These are phyloP conservation scores for Bacidia rubella DNA, from an alignment of 495 filamentous ascomycete species.

Conservation along the genomic window DNA sequence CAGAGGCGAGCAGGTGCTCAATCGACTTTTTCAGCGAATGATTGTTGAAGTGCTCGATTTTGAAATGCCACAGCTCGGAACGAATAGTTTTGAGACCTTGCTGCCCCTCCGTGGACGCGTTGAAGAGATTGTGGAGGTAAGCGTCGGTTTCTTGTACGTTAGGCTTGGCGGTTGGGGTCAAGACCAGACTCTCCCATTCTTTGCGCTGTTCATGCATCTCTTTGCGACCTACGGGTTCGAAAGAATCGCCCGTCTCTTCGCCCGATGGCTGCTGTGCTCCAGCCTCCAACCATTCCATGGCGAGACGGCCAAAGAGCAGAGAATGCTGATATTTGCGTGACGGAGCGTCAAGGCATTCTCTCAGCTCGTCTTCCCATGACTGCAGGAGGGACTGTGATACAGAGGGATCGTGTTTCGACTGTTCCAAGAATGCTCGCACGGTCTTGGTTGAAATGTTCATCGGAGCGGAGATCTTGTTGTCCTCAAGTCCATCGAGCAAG, in stretches of 20 bases:
- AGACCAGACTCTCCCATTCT: conserved; percentile 25
- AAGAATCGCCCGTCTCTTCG: conserved; percentile 14
- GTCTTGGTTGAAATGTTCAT: conserved; percentile 15
- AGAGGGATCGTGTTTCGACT: conserved; percentile 29
- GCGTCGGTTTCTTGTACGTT: conserved; percentile 15
- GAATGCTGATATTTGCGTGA: conserved; percentile 40
- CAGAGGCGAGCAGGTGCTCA: conserved; percentile 34
- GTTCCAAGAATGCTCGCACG: conserved; percentile 28
- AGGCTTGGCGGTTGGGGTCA: conserved; percentile 11
- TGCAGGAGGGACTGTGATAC: conserved; percentile 23
- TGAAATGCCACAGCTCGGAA: conserved; percentile 21
- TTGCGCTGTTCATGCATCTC: conserved; percentile 36
- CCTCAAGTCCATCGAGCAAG: conserved; percentile 6
- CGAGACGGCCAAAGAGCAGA: conserved; percentile 40
- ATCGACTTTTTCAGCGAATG: conserved; percentile 29
- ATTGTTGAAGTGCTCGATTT: conserved; percentile 26
- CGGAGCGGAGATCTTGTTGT: background rate
- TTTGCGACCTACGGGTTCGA: conserved; percentile 33
- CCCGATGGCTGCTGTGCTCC: conserved; percentile 4
- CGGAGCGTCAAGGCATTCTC: conserved; percentile 31
- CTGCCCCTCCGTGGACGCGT: conserved; percentile 4
- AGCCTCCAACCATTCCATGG: conserved; percentile 42
- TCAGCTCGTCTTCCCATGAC: conserved; percentile 32
- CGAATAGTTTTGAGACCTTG: background rate
- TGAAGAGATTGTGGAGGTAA: conserved; percentile 22